phyloP scores from a whole-genome alignment of 306 rosid genomes.

The Dalbergia cultrata region DNA sequence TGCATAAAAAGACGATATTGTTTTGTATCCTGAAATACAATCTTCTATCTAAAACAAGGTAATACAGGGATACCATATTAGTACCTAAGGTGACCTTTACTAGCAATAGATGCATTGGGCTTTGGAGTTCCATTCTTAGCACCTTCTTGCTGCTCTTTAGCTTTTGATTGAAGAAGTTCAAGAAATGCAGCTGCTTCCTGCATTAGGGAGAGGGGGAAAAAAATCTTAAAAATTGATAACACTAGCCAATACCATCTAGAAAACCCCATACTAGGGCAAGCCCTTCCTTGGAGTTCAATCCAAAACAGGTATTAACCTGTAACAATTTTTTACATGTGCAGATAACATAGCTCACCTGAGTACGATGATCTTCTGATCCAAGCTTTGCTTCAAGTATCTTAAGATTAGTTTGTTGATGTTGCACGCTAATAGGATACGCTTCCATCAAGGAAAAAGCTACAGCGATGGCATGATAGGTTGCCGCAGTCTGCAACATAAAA shows the following conservation, averaged over 20 bases:
- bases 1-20: constrained; percentile 57
- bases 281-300: constrained; percentile 9
- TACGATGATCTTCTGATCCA: constrained; percentile 93
- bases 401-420: constrained; percentile 95
- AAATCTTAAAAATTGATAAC: neutral
- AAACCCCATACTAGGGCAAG: constrained; percentile 4
- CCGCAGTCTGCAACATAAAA: constrained; percentile 77
- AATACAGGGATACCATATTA: constrained; percentile 74
- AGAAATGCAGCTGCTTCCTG: constrained; percentile 99
- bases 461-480: constrained; percentile 98
- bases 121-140: constrained; percentile 90
- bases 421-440: constrained; percentile 92
- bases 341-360: constrained; percentile 68
- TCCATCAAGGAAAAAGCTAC: constrained; percentile 96
- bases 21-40: constrained; percentile 44
- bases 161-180: constrained; percentile 89
- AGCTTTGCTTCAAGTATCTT: constrained; percentile 89
- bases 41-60: constrained; percentile 52
- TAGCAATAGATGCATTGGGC: constrained; percentile 87
- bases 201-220: neutral
- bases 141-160: constrained; percentile 96
- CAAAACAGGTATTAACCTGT: constrained; percentile 1
- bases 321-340: constrained; percentile 11
- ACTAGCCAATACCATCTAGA: neutral
- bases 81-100: constrained; percentile 99